Conservation (phyloP, 352 stramenopile species). For the Blastocystis sp. region DNA sequence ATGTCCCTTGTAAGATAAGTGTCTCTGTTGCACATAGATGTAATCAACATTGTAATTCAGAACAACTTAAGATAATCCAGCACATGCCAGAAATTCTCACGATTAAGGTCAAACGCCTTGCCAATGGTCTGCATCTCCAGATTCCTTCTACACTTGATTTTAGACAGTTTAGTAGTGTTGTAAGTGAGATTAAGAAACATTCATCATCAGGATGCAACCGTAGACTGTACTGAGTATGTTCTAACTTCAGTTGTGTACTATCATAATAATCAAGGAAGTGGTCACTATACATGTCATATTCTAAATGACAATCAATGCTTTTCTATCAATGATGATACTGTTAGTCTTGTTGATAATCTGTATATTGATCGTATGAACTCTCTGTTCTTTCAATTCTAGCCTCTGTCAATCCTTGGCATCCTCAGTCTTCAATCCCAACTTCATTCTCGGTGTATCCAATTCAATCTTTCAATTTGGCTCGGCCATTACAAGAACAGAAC, state of each 20-base stretch:
- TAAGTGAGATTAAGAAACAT: too few species aligned
- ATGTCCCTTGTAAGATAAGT: background rate
- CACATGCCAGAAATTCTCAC: background rate
- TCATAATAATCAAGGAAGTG: background rate
- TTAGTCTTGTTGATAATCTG: background rate
- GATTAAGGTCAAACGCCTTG: too few species aligned
- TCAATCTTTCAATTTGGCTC: background rate
- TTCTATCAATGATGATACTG: background rate
- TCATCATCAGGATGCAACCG: too few species aligned
- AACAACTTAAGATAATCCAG: background rate
- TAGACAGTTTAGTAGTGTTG: too few species aligned
- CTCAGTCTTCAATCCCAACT: background rate
- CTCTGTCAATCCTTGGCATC: background rate
- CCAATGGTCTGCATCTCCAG: too few species aligned
- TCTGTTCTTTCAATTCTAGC: too few species aligned
- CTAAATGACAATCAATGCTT: background rate
- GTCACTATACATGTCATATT: background rate
- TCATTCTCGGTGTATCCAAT: constrained; percentile 4
- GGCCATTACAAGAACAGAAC: too few species aligned
- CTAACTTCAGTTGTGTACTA: background rate
- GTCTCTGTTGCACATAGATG: background rate
- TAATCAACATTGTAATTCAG: background rate
- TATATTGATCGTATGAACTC: background rate
- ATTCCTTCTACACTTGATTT: too few species aligned
- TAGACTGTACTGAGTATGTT: background rate